phyloP scores from a whole-genome alignment of 306 rosid species.

The Dryas alaskensis region DNA sequence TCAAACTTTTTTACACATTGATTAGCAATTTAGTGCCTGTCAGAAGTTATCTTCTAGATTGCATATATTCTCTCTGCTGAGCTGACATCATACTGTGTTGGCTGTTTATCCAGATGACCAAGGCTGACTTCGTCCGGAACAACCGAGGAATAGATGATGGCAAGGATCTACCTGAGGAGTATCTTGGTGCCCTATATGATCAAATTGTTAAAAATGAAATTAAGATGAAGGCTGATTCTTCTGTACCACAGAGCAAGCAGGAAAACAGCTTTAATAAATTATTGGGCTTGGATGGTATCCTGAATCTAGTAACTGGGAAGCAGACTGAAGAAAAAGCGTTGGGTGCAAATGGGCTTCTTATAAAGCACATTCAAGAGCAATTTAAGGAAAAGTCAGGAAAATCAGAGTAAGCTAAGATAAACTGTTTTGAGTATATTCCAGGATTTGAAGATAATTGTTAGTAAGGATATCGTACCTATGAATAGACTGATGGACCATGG shows the following conservation, averaged over 20 bases:
- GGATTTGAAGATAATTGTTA: constrained; percentile 9
- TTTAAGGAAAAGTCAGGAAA: constrained; percentile 89
- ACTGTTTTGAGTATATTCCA: constrained; percentile 18
- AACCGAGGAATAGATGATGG: constrained; percentile 99
- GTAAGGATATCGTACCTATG: constrained; percentile 18
- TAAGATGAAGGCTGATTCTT: constrained; percentile 88
- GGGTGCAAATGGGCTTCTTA: constrained; percentile 96
- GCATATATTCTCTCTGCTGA: constrained; percentile 28
- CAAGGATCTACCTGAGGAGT: constrained; percentile 91
- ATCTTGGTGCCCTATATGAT: constrained; percentile 83
- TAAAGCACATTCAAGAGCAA: constrained; percentile 92
- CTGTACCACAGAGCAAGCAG: constrained; percentile 91
- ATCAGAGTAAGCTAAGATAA: constrained; percentile 76
- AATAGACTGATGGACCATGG: constrained; percentile 10
- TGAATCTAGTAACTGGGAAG: constrained; percentile 93
- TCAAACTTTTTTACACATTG: not conserved
- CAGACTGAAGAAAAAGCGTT: constrained; percentile 94
- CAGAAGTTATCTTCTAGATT: constrained; percentile 3
- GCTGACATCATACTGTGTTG: constrained; percentile 36
- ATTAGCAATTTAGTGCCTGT: not conserved
- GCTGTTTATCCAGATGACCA: constrained; percentile 75
- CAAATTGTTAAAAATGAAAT: constrained; percentile 92
- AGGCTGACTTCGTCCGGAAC: constrained; percentile 93
- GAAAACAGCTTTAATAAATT: constrained; percentile 86
- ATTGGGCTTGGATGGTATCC: constrained; percentile 92